Percentiles rank a stretch among this genome's conserved stretches.
These are phyloP conservation scores for Mallotus nudiflorus DNA, from an alignment of 345 rosid genomes.

Conservation along the genomic window DNA sequence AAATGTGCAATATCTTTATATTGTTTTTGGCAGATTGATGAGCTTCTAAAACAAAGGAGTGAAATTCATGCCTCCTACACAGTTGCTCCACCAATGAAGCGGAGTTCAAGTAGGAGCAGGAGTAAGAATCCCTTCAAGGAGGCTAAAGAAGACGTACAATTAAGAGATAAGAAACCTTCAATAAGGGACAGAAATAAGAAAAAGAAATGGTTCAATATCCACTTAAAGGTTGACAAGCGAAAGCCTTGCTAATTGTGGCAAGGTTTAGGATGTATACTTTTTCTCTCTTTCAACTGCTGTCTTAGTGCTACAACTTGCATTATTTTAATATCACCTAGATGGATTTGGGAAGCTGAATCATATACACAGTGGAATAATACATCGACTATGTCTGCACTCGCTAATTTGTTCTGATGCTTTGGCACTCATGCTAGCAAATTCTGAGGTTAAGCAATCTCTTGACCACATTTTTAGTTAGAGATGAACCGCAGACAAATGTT, in stretches of 20 bases:
- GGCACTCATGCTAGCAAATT: slow-evolving; percentile 8
- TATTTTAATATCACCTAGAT: not conserved
- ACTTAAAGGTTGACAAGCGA: slow-evolving; percentile 81
- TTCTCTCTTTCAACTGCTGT: not conserved
- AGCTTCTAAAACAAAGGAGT: slow-evolving; percentile 76
- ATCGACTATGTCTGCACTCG: not conserved
- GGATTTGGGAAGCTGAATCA: slow-evolving; percentile 9
- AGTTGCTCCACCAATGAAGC: slow-evolving; percentile 52
- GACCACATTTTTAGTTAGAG: not conserved
- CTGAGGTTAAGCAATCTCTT: slow-evolving; percentile 9
- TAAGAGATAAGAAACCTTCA: slow-evolving; percentile 60
- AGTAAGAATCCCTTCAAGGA: slow-evolving; percentile 60
- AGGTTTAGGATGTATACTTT: not conserved
- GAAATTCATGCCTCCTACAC: slow-evolving; percentile 88
- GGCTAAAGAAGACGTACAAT: slow-evolving; percentile 55
- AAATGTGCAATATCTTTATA: not conserved
- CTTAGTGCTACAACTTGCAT: not conserved
- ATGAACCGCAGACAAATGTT: slow-evolving; percentile 6
- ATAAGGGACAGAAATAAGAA: slow-evolving; percentile 58
- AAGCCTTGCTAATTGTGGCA: slow-evolving; percentile 70
- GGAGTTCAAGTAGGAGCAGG: slow-evolving; percentile 62
- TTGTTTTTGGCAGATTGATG: slow-evolving; percentile 67
- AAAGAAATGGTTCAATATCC: slow-evolving; percentile 89
- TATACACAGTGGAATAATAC: not conserved
- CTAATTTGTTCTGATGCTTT: slow-evolving; percentile 13